Evolutionary conservation across 352 stramenopile genomes (phyloP), one percentile per base, ranked within the genome.

Genomic region (Pythium sukuiense): DNA sequence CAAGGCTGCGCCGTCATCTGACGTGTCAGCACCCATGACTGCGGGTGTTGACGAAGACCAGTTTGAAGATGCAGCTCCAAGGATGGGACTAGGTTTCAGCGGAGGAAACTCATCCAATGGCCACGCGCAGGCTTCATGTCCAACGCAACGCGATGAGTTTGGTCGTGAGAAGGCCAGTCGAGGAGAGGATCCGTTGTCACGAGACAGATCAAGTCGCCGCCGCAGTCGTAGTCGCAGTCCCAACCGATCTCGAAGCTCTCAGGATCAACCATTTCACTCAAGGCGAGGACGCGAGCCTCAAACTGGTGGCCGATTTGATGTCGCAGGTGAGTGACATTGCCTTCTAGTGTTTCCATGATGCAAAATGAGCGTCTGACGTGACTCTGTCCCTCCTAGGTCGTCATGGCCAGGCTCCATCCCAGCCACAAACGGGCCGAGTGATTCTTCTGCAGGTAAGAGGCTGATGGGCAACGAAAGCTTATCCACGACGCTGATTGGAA

Each of bases 61-160:
- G 62, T 91, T 92, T 62, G 84, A 89, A 16, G 83, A 91, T 46
- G 81, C 81, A 18, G 11, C 57, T 3, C 32, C 73, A 18, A 63
- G 24, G 5, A 70, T 18, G n/a, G 66, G 70, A n/a, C 64, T 81
- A 6, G 70, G 70, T 0, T 73, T 73, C n/a, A 41, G 33, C 30
- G 24, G 3, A 5, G 29, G 14, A 12, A 14, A 12, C 4, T 2
- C 12, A 43, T 16, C 35, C n/a, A 14, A 7, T 13, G 45, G 0
- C 16, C 7, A 4, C 29, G 18, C 9, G 45, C 45, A 29, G 20
- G n/a, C 5, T 11, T 7, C 45, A 29, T 2, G 2, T 24, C 18
- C 18, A 52, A 24, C 3, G 16, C 4, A 14, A 13, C 45, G 45
- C 16, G 72, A 78, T 27, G 75, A 80, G 13, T 78, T 80, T 64